Evolutionary conservation across 1,284 basidiomycete species (phyloP), one percentile per base, ranked within the genome.

Genomic region (Schizopora paradoxa): DNA sequence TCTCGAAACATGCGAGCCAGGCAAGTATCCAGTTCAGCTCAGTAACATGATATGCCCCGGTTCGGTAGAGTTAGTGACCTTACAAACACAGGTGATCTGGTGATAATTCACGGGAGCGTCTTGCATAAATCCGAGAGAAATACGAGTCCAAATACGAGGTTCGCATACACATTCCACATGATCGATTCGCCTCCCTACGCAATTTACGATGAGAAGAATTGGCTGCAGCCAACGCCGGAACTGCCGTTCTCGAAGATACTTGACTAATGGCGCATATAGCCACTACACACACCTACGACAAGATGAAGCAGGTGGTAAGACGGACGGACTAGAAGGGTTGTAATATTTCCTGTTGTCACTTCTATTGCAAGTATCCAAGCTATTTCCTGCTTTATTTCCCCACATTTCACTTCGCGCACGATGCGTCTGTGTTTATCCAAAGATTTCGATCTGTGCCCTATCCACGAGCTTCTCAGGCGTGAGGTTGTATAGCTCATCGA

Each of bases 161-260:
- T 88, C 57, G 91, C 91, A 28, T 96, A 95, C 61, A 95, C 92
- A 1, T 96, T 96, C 66, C 93, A 96, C 59, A 93, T 88, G 85
- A 81, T 90, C 36, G 87, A 90, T 44, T 77, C 79, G 0, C 66
- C 77, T 6, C 77, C 80, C 1, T 61, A 77, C 54, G 83, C 80
- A 1, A 57, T 59, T 38, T 90, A 88, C 51, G 86, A 90, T 49
- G 72, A 76, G 54, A 85, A 84, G 72, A 91, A 91, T 61, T 92
- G 90, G 91, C 69, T 95, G 48, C 91, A 96, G 61, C 91, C 92
- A 0, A 91, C 89, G 1, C 55, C 67, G 7, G 74, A 70, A 18
- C 84, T 87, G 80, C 89, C 90, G 0, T 95, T 95, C 65, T 76
- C 84, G 13, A 74, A 69, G 55, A 67, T 92, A n/a, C 67, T 91